These are phyloP conservation scores for Ormosia semicastrata DNA, from an alignment of 306 rosid genomes.

Conservation along the genomic window DNA sequence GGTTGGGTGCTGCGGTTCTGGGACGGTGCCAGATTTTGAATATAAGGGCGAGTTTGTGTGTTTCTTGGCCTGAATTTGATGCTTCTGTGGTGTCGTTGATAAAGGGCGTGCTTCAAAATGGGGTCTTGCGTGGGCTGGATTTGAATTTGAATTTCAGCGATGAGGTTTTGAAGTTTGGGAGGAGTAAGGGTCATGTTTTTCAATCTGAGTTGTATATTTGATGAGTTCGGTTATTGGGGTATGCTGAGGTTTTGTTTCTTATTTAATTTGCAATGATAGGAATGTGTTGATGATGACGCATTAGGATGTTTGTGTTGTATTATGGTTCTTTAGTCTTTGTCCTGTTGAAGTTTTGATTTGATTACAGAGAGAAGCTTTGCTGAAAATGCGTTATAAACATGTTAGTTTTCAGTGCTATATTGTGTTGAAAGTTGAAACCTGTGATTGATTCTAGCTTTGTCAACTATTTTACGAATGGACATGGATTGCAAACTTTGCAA, in stretches of 20 bases:
- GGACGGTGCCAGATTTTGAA: slow-evolving; percentile 58
- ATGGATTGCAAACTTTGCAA: slow-evolving; percentile 1
- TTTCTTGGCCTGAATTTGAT: slow-evolving; percentile 79
- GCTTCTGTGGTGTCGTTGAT: slow-evolving; percentile 44
- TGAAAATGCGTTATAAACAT: neutral
- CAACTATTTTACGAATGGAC: neutral
- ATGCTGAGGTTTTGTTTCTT: neutral
- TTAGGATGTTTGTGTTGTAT: neutral
- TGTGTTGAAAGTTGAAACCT: neutral
- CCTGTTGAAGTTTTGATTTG: too few species aligned
- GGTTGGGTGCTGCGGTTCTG: slow-evolving; percentile 71
- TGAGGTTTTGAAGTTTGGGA: slow-evolving; percentile 30
- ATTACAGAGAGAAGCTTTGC: neutral
- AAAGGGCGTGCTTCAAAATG: slow-evolving; percentile 39
- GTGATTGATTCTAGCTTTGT: neutral
- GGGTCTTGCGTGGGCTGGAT: slow-evolving; percentile 45
- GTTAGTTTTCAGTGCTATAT: neutral
- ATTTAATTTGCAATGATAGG: neutral
- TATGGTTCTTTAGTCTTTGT: neutral
- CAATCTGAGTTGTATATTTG: slow-evolving; percentile 72
- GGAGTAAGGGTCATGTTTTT: slow-evolving; percentile 46
- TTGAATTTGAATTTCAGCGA: neutral
- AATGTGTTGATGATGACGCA: neutral
- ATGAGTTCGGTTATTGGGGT: neutral
- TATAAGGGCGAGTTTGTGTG: slow-evolving; percentile 61